Base-by-base conservation (phyloP, 192 early-diverging fungal genomes). In the Umbelopsis vinacea region DNA sequence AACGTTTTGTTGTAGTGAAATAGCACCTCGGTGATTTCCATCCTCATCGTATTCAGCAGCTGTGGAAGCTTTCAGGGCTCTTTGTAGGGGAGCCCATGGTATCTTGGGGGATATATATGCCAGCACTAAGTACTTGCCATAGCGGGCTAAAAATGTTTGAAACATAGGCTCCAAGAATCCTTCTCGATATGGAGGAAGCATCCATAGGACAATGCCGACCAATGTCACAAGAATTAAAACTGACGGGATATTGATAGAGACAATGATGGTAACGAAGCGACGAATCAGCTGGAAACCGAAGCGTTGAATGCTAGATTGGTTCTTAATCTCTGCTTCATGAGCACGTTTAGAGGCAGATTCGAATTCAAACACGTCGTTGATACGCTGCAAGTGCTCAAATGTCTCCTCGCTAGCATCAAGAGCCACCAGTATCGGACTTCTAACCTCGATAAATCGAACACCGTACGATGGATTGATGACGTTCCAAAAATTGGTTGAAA, bases 21-120 rank as follows among this genome's bases (percentile, higher is more conserved):
- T 73, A 15, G 76, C 76, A 23, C 76, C 76, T 6, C 53, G 48
- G 23, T 73, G 72, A 37, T 78, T 54, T 17, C 71, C 72, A 38
- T 73, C 60, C 4, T 35, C 12, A 24, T 73, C 76, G 24, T 74
- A 78, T 22, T 78, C 71, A 14, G 54, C 57, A 11, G 24, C 50
- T 35, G 22, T 29, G 45, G 69, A 23, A 17, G 38, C 23, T 71
- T 63, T 63, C 33, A 63, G n/a, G 17, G 57, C 57, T 33, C 57
- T 29, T 37, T 63, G 57, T 3, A 63, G 11, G 3, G 57, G 57
- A 19, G 57, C 57, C 57, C 57, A 63, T 37, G 57, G 57, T 5
- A 63, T 63, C 33, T 63, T 63, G 0, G 57, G 57, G 4, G 57
- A 63, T 9, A 63, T 63, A 26, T 63, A 63, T 14, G 57, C 57